Evolutionary conservation across 306 rosid genomes (phyloP).

Genomic region (Vigna angularis): DNA sequence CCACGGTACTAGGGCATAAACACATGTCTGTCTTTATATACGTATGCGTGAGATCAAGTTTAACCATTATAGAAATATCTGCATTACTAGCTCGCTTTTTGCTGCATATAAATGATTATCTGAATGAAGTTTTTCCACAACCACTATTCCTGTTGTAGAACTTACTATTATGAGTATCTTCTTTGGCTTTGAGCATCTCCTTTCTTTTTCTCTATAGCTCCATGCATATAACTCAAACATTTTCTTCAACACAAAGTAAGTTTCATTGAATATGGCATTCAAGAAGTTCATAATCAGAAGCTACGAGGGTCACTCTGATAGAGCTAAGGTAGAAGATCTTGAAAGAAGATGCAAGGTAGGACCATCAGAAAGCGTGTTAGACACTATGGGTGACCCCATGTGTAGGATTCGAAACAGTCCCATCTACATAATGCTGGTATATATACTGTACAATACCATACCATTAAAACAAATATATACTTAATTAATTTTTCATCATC

Average conservation of each 20-base stretch:
- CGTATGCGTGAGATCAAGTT: no score
- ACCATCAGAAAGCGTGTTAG: conserved; percentile 60
- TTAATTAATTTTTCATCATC: not conserved
- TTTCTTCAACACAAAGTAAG: conserved; percentile 1
- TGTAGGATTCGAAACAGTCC: not conserved
- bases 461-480: not conserved
- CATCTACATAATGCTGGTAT: not conserved
- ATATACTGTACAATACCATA: conserved; percentile 7
- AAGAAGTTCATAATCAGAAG: conserved; percentile 58
- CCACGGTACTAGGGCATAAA: not conserved
- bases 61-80: not conserved
- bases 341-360: conserved; percentile 81
- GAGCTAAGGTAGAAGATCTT: conserved; percentile 69
- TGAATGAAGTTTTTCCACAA: conserved; percentile 37
- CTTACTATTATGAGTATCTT: not conserved
- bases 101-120: conserved; percentile 39
- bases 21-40: no score
- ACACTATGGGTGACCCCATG: conserved; percentile 63
- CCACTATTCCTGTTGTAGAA: conserved; percentile 24
- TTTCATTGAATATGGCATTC: conserved; percentile 47
- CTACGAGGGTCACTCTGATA: conserved; percentile 60
- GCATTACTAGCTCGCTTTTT: not conserved
- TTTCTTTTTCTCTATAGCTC: not conserved
- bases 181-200: not conserved
- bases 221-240: conserved; percentile 6